Percentiles rank a stretch among this genome's conserved stretches.
Conservation (phyloP, 2,329 filamentous ascomycete species). For the Huntiella omanensis region DNA sequence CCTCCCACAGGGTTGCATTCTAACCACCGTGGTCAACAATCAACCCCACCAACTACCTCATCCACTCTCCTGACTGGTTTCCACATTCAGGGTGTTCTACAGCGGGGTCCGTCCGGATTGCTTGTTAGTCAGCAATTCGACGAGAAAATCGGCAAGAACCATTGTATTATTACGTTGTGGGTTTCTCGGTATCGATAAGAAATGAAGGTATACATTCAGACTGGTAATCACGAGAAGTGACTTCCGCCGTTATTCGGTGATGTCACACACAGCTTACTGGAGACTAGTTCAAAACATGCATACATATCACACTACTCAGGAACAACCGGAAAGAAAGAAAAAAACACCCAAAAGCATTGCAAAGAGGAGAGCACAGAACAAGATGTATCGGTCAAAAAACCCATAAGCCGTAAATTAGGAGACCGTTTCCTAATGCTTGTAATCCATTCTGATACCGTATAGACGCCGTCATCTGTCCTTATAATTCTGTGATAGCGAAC, state of each 20-base stretch:
- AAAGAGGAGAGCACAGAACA: not conserved
- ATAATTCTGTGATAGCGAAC: slow-evolving; percentile 28
- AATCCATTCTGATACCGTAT: slow-evolving; percentile 34
- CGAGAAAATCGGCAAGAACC: not conserved
- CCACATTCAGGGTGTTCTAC: slow-evolving; percentile 10
- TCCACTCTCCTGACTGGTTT: slow-evolving; percentile 2
- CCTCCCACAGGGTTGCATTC: slow-evolving; percentile 9
- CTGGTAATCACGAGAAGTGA: not conserved
- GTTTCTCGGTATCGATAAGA: not conserved
- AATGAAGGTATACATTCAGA: not conserved
- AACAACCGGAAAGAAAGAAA: no score
- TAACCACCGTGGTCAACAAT: slow-evolving; percentile 1
- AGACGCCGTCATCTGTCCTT: slow-evolving; percentile 43
- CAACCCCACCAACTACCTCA: slow-evolving; percentile 1
- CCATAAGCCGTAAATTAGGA: slow-evolving; percentile 12
- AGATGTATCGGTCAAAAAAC: slow-evolving; percentile 9
- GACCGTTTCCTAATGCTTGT: slow-evolving; percentile 12
- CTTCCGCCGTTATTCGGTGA: not conserved
- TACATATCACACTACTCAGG: no score
- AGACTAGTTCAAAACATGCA: no score
- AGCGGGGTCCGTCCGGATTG: not conserved
- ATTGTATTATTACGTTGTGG: not conserved
- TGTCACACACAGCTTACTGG: not conserved
- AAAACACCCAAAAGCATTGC: not conserved
- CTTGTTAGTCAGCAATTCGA: slow-evolving; percentile 4